Evolutionary conservation across 306 rosid genomes (phyloP).

Genomic region (Castanospermum australe): DNA sequence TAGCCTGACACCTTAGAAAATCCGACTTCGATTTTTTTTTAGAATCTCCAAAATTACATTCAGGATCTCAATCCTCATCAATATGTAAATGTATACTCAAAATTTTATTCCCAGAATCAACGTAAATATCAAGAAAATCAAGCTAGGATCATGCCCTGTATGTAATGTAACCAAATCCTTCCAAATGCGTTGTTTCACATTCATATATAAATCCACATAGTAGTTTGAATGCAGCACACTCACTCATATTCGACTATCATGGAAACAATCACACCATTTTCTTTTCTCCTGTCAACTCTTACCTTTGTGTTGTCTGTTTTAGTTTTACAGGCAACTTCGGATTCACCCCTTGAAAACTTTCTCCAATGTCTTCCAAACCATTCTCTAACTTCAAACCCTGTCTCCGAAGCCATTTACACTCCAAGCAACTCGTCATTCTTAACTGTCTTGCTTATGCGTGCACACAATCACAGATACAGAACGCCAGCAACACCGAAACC

Average conservation of each 20-base stretch:
- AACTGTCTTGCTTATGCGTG: conserved; percentile 9
- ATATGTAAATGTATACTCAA: no score
- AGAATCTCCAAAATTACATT: no score
- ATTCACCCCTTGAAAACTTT: conserved; percentile 20
- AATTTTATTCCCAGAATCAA: no score
- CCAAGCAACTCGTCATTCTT: conserved; percentile 12
- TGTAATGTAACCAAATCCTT: neutral
- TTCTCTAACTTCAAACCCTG: conserved; percentile 10
- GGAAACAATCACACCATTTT: neutral
- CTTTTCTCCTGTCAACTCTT: conserved; percentile 12
- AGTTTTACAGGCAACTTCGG: conserved; percentile 2
- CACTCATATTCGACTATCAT: neutral
- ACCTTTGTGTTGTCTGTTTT: neutral
- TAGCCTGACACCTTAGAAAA: no score
- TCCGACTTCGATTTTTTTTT: no score
- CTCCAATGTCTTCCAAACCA: conserved; percentile 25
- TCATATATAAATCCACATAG: neutral
- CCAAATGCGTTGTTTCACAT: neutral
- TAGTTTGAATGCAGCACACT: neutral
- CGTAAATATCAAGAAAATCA: no score
- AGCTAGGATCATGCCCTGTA: no score
- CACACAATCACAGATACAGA: conserved; percentile 16
- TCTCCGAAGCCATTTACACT: conserved; percentile 17
- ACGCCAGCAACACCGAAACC: conserved; percentile 31
- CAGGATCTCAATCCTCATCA: no score